A percentile compares a stretch with the other conserved stretches of the same genome.
Evolutionary conservation across 345 rosid species (phyloP).

Genomic region (Zanthoxylum bungeanum): DNA sequence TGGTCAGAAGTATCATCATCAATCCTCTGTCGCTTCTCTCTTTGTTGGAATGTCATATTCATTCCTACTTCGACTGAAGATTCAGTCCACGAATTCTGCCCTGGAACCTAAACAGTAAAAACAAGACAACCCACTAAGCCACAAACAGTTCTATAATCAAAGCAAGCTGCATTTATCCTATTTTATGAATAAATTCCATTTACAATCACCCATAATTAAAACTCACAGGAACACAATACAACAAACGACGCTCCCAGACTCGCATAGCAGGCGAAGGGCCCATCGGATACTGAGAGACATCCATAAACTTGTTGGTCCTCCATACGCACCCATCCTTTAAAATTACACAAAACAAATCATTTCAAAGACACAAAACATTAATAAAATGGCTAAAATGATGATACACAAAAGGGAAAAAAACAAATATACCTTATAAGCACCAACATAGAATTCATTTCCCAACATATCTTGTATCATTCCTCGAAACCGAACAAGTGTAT

Average conservation of each 20-base stretch:
- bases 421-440: conserved; percentile 68
- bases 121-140: background rate
- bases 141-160: background rate
- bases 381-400: background rate
- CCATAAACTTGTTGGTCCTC: conserved; percentile 86
- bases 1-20: conserved; percentile 52
- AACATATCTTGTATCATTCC: conserved; percentile 98
- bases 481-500: conserved; percentile 73
- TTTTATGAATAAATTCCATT: background rate
- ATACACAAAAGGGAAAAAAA: background rate
- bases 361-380: background rate
- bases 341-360: conserved; percentile 4
- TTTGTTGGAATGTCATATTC: conserved; percentile 33
- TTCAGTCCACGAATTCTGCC: conserved; percentile 77
- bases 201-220: background rate
- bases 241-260: conserved; percentile 86
- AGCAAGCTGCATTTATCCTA: background rate
- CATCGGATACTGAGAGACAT: conserved; percentile 54
- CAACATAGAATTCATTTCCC: conserved; percentile 93
- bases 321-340: conserved; percentile 67
- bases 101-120: conserved; percentile 76
- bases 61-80: conserved; percentile 30
- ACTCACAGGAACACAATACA: conserved; percentile 80
- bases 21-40: conserved; percentile 73
- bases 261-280: conserved; percentile 46